phyloP scores from a whole-genome alignment of 2,329 filamentous ascomycete genomes.

The Huntiella abstrusa region DNA sequence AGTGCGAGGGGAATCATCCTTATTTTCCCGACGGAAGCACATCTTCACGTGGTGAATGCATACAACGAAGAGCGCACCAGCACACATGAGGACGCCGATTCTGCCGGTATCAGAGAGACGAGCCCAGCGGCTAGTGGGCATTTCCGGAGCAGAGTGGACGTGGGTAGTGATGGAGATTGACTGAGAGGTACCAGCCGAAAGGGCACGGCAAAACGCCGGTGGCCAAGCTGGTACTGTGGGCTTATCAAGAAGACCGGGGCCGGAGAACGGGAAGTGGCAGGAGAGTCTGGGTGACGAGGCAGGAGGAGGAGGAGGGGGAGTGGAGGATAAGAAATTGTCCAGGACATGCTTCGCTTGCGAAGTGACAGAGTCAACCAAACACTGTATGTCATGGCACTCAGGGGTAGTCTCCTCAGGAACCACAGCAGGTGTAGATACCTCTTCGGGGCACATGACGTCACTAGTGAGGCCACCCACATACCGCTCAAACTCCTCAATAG shows the following conservation, averaged over 20 bases:
- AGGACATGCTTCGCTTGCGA: constrained; percentile 4
- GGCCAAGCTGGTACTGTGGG: constrained; percentile 9
- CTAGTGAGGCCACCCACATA: constrained; percentile 9
- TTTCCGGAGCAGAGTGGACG: too few species aligned
- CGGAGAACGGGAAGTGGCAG: constrained; percentile 7
- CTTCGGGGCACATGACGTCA: constrained; percentile 5
- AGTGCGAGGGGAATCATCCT: too few species aligned
- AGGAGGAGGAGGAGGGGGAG: not conserved
- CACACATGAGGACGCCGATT: too few species aligned
- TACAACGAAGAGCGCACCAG: not conserved
- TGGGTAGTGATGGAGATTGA: too few species aligned
- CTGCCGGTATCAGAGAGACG: too few species aligned
- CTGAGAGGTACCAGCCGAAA: not conserved
- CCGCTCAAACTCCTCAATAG: constrained; percentile 6
- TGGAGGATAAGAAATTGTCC: not conserved
- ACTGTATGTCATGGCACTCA: constrained; percentile 6
- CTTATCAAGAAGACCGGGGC: not conserved
- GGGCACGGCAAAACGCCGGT: constrained; percentile 7
- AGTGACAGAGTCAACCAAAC: constrained; percentile 6
- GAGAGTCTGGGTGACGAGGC: not conserved
- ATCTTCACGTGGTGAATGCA: not conserved
- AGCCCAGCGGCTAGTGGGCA: too few species aligned
- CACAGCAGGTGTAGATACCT: not conserved
- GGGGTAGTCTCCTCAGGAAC: not conserved
- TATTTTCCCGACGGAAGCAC: too few species aligned